Percentiles rank a stretch among this genome's conserved stretches.
phyloP scores from a whole-genome alignment of 164 flowering plant species.

The Tetrastigma voinierianum region DNA sequence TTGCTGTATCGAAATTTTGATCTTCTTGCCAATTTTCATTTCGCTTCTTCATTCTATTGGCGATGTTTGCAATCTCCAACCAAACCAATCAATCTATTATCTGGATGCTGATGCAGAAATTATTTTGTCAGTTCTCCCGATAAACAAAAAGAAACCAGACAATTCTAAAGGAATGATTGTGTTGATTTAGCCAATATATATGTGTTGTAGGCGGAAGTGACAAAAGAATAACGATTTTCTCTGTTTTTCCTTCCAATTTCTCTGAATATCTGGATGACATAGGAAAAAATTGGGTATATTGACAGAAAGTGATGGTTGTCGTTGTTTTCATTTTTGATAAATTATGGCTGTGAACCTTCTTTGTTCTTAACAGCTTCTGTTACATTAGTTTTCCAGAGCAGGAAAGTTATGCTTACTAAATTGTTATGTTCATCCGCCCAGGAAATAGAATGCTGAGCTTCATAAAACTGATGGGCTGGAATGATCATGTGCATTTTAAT shows the following conservation, averaged over 20 bases:
- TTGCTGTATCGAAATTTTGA: neutral
- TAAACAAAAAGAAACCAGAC: neutral
- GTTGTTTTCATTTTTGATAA: no score
- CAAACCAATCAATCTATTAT: neutral
- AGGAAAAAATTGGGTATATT: no score
- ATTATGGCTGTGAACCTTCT: no score
- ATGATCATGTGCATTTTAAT: neutral
- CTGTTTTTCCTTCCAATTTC: neutral
- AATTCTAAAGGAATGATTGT: neutral
- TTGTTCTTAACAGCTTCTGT: neutral
- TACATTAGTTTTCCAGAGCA: neutral
- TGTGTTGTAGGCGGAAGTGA: neutral
- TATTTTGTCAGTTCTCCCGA: neutral
- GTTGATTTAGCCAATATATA: neutral
- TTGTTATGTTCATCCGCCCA: slow-evolving; percentile 7
- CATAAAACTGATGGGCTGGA: slow-evolving; percentile 14
- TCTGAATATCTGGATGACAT: no score
- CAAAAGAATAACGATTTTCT: neutral
- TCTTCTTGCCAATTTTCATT: neutral
- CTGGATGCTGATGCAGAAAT: slow-evolving; percentile 2
- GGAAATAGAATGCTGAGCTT: slow-evolving; percentile 8
- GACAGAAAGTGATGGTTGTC: no score
- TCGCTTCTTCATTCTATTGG: neutral
- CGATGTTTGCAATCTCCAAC: neutral
- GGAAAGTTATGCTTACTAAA: neutral